Conservation (phyloP, 2,329 filamentous ascomycete species). For the Sordariomycetes sp. region DNA sequence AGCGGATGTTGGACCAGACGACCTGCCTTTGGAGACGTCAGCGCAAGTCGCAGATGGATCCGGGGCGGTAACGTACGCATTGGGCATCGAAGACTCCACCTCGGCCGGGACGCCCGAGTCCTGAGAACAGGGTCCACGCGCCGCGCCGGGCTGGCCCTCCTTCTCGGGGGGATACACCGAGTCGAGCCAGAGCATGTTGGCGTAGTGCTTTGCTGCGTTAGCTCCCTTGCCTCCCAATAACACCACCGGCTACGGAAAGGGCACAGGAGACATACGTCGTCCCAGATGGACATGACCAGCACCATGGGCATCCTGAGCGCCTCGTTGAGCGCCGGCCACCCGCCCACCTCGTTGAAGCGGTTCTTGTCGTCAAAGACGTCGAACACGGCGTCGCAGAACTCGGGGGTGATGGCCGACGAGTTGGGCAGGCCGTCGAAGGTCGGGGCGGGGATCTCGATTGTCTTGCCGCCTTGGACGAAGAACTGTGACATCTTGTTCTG, state of each 20-base stretch:
- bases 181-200: slow-evolving; percentile 67
- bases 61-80: slow-evolving; percentile 10
- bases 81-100: slow-evolving; percentile 9
- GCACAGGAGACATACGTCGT: slow-evolving; percentile 17
- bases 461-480: slow-evolving; percentile 45
- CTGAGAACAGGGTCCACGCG: slow-evolving; percentile 12
- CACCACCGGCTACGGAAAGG: not conserved
- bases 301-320: slow-evolving; percentile 47
- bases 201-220: slow-evolving; percentile 25
- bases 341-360: slow-evolving; percentile 39
- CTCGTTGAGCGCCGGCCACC: slow-evolving; percentile 37
- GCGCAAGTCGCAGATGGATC: not conserved
- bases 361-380: slow-evolving; percentile 35
- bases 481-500: slow-evolving; percentile 14
- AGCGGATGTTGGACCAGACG: slow-evolving; percentile 33
- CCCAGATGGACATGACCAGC: slow-evolving; percentile 47
- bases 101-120: slow-evolving; percentile 12
- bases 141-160: slow-evolving; percentile 11
- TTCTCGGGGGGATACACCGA: slow-evolving; percentile 39
- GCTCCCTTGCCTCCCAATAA: not conserved
- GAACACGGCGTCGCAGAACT: slow-evolving; percentile 44
- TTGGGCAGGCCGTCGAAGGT: slow-evolving; percentile 29
- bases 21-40: slow-evolving; percentile 14
- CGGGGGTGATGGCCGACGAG: slow-evolving; percentile 40
- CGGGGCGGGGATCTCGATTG: slow-evolving; percentile 30